Percentiles rank a stretch among this genome's conserved stretches.
Evolutionary conservation across 169 alveolate species (phyloP).

Genomic region (Eimeria acervulina): DNA sequence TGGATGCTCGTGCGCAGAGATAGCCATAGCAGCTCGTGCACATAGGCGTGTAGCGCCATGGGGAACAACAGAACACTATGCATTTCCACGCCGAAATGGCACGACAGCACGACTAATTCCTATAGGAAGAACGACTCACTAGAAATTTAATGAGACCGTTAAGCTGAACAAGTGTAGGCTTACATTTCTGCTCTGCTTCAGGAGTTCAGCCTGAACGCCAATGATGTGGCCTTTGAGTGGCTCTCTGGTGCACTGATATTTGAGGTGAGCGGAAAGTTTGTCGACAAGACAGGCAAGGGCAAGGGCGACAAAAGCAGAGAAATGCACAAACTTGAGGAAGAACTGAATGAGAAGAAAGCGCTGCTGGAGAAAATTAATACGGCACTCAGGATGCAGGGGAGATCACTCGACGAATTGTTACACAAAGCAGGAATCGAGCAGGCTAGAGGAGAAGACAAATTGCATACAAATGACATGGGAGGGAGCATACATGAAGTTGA

Average conservation of each 20-base stretch:
- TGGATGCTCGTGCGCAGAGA: neutral
- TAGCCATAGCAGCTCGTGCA: neutral
- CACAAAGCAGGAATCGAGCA: slow-evolving; percentile 5
- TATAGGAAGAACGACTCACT: neutral
- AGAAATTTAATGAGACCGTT: no score
- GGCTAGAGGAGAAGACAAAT: neutral
- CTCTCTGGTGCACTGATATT: slow-evolving; percentile 78
- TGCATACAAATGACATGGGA: neutral
- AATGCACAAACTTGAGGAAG: neutral
- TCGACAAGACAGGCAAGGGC: slow-evolving; percentile 54
- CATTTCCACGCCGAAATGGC: neutral
- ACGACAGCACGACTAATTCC: neutral
- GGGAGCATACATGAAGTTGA: neutral
- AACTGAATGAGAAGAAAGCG: slow-evolving; percentile 24
- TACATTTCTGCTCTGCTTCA: neutral
- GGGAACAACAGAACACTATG: neutral
- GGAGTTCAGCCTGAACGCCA: slow-evolving; percentile 74
- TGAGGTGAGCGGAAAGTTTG: slow-evolving; percentile 79
- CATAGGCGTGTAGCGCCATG: neutral
- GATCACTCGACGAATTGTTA: slow-evolving; percentile 33
- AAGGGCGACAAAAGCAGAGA: slow-evolving; percentile 46
- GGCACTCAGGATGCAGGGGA: slow-evolving; percentile 72
- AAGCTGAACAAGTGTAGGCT: neutral
- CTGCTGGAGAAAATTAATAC: slow-evolving; percentile 56
- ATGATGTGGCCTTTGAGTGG: slow-evolving; percentile 73